Evolutionary conservation across 2,329 filamentous ascomycete genomes (phyloP), one percentile per base, ranked within the genome.

Genomic region (Aspergillaceae sp.): DNA sequence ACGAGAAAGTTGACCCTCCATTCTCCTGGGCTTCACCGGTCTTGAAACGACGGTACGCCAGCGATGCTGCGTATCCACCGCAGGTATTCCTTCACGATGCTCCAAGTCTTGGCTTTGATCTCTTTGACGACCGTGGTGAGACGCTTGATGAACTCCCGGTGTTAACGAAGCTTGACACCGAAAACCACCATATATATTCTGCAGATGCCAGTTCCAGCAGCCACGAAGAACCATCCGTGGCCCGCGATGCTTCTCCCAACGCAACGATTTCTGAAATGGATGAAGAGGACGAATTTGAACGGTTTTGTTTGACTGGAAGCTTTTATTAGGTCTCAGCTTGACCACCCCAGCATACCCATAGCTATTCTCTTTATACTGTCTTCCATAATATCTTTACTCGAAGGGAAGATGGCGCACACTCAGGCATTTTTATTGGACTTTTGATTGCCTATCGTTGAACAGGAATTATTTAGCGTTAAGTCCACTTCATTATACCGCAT

Each of bases 241-340:
- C 50, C 9, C 53, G 52, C n/a, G 44, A 43, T n/a, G 40, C 45
- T 27, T 67, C 65, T 4, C 59, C 65, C 0, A 60, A 67, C 29
- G 61, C 55, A 11, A 67, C 65, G 3, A 55, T 68, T 34, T 60
- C 64, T 5, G 64, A 68, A 7, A 47, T 60, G 6, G 63, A 19
- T 19, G 19, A 61, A 32, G 55, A 62, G 33, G 57, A 62, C 29
- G 62, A 67, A 19, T 57, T 66, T 51, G 52, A 57, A 27, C 52
- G 52, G 9, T 56, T 67, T 5, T 68, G 67, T 48, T 49, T 67
- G 45, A 51, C 57, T 43, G 55, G 53, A 44, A 56, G 49, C 48
- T 50, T 53, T 7, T 56, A 55, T 41, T 62, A 56, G 48, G 36
- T 36, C 33, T 26, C 32, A 40, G 7, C 26, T n/a, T 40, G 11